Evolutionary conservation across 2,329 filamentous ascomycete species (phyloP).

Genomic region (Pseudopithomyces maydicus): DNA sequence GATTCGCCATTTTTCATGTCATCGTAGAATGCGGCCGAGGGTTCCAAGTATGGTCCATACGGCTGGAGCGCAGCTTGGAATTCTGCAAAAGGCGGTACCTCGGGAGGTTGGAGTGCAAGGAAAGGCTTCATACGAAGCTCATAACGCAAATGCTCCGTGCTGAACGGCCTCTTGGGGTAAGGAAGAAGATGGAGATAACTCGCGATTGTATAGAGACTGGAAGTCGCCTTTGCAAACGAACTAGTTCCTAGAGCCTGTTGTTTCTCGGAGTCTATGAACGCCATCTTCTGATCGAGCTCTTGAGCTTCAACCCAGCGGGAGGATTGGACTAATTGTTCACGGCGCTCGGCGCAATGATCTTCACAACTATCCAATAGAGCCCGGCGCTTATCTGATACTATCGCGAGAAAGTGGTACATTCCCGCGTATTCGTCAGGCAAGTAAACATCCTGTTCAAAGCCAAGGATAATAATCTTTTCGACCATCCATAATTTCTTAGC

Average conservation of each 20-base stretch:
- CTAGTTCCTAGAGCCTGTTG: conserved; percentile 31
- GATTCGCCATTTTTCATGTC: conserved; percentile 15
- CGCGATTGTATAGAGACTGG: conserved; percentile 69
- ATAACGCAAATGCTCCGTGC: conserved; percentile 71
- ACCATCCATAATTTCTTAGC: conserved; percentile 89
- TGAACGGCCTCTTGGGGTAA: conserved; percentile 65
- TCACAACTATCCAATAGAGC: conserved; percentile 25
- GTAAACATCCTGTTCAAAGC: conserved; percentile 93
- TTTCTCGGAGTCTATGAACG: conserved; percentile 31
- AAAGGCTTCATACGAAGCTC: conserved; percentile 89
- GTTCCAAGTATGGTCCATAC: conserved; percentile 33
- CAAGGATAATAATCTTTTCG: conserved; percentile 85
- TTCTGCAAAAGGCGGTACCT: conserved; percentile 67
- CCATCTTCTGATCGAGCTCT: conserved; percentile 15
- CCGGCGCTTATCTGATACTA: conserved; percentile 29
- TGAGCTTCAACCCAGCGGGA: conserved; percentile 12
- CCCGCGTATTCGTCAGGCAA: conserved; percentile 79
- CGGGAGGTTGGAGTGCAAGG: conserved; percentile 68
- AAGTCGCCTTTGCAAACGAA: conserved; percentile 36
- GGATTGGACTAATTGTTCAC: not conserved
- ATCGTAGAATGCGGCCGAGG: not conserved
- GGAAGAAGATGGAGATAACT: conserved; percentile 61
- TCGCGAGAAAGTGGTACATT: conserved; percentile 75
- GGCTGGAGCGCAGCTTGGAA: conserved; percentile 52
- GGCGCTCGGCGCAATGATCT: conserved; percentile 16